Evolutionary conservation across 2,329 filamentous ascomycete genomes (phyloP).

Genomic region (Pestalotiopsis sp.): DNA sequence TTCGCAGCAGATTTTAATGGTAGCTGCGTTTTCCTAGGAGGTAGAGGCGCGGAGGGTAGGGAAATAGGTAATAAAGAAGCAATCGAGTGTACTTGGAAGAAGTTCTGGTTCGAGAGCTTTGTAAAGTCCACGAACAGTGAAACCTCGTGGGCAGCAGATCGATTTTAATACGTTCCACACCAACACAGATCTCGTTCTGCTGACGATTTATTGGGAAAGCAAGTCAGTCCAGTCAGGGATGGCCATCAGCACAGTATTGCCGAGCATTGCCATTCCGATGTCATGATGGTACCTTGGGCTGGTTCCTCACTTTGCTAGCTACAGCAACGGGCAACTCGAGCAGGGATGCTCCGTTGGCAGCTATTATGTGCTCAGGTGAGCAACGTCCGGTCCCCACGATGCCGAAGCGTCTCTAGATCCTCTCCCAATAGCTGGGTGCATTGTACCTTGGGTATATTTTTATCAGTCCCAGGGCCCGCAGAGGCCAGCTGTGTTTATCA

Average conservation of each 20-base stretch:
- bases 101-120: background rate
- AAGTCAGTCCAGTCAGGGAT: background rate
- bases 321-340: constrained; percentile 14
- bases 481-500: background rate
- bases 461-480: background rate
- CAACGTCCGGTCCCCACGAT: constrained; percentile 15
- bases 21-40: background rate
- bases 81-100: background rate
- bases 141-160: constrained; percentile 14
- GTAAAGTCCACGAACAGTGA: background rate
- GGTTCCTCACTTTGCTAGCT: constrained; percentile 14
- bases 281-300: constrained; percentile 13
- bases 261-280: constrained; percentile 9
- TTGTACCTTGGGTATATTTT: background rate
- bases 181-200: background rate
- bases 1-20: background rate
- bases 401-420: background rate
- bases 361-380: constrained; percentile 12
- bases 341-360: constrained; percentile 15
- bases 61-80: background rate
- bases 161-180: constrained; percentile 15
- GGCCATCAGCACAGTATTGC: background rate
- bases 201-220: background rate
- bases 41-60: background rate
- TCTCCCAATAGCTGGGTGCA: background rate